Evolutionary conservation across 805 yeast genomes (phyloP), one percentile per base, ranked within the genome.

Genomic region (Wickerhamomyces hampshirensis): DNA sequence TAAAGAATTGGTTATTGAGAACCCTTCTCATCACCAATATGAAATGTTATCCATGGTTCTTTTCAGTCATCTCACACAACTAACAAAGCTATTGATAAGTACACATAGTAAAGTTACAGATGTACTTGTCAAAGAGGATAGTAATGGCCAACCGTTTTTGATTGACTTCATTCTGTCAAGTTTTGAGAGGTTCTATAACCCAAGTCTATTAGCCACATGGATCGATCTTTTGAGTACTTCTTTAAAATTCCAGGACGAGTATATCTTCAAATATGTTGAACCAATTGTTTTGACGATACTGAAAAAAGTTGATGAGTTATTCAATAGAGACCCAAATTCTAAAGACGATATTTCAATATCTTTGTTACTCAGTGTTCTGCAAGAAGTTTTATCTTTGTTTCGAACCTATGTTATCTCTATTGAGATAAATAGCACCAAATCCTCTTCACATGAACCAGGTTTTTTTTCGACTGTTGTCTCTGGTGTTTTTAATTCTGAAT

Each of bases 401-500:
- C 44, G 65, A 39, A 48, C 62, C 41, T 46, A 64, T 55, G 49
- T 61, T 38, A 52, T 68, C n/a, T 85, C 86, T 0, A 51, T 83
- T 23, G 87, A 83, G 46, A 44, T 40, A 28, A 40, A 54, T 42
- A 39, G 37, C 35, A 32, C 38, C 10, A 41, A 37, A 17, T 11
- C 13, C 5, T 23, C 44, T 75, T 73, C 28, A 55, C 71, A 17
- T 75, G 86, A 15, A 73, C 80, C 58, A 66, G 84, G 48, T 37
- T 52, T 53, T 34, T 53, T 55, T 30, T 65, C 60, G 33, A 81
- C 81, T 36, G 82, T 79, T 17, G 82, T 84, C 36, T 84, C 81
- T 43, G 93, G 93, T 2, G 94, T 84, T 0, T 82, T 84, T 51
- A 81, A 75, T 37, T 74, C 78, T 11, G 94, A 84, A 44, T 68